Evolutionary conservation across 169 alveolate species (phyloP), one percentile per base, ranked within the genome.

Genomic region (Haemoproteus tartakovskyi): DNA sequence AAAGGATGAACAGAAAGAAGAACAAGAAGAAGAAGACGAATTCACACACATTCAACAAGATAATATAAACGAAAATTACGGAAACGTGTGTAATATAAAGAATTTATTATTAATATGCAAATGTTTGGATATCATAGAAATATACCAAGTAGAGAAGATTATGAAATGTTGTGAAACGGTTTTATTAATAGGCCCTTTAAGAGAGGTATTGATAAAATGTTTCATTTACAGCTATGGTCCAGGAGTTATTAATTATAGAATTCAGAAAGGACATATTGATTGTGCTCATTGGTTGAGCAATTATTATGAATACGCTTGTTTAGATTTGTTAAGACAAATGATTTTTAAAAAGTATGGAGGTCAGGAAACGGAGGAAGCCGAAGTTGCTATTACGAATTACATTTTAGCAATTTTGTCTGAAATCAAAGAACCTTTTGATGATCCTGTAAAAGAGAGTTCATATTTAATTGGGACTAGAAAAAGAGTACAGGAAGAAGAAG

Each of bases 211-310:
- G 22, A 67, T 67, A 3, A 67, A 67, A 67, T 52, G 82, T 27
- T 54, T 67, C 74, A 33, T 67, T n/a, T n/a, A n/a, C n/a, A n/a
- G n/a, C 2, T 54, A 67, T 59, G 56, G 56, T 46, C 51, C 82
- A 1, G 82, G 82, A 0, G 82, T 67, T 8, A 67, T 54, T 67
- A 54, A 67, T 46, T 67, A 67, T 22, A 67, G 56, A 56, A n/a
- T 67, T 24, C 82, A 67, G 50, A 67, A 54, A 30, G 82, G 82
- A 1, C 82, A 67, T 33, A 54, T 67, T 11, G 56, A 67, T 36
- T 67, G 82, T 54, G 82, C 82, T 1, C 56, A 67, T 19, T 67
- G 82, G 82, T 30, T 67, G 37, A 67, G 82, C 27, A 67, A 59
- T 47, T 54, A 70, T 24, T 67, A 67, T 36, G 30, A 54, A 18